Base-by-base conservation (phyloP, 108 stramenopile genomes). In the Fragilaria crotonensis region DNA sequence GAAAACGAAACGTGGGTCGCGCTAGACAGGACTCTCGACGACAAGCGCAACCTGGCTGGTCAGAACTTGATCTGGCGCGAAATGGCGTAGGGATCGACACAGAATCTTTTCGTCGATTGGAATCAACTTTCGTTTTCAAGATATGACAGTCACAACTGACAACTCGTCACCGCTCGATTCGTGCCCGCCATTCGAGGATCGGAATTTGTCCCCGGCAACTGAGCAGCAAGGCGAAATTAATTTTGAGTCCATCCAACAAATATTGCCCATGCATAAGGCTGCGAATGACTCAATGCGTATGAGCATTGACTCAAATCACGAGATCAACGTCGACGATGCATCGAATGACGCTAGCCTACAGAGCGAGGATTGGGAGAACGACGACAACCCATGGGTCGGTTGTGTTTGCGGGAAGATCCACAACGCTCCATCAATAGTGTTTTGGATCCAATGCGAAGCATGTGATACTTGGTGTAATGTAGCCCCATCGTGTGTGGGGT, bases 401-500 rank as follows among this genome's bases (percentile, higher is more conserved):
- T 89, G 87, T 49, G 78, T 85, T 18, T 89, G 87, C 48, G 83
- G 83, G 14, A 57, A 68, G 21, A 78, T 68, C 11, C 87, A 88
- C 49, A 49, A 55, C 0, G 33, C 52, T 28, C 76, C 63, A 11
- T 49, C 56, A 5, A 20, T 54, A 48, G 76, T 84, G 7, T 89
- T 83, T 70, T 89, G 88, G 88, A 57, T 89, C 3, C 88, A 84
- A 62, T 89, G 88, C 56, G 84, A 83, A 36, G 55, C 28, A 5
- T 89, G 88, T 58, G 71, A 73, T 19, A 54, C 88, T 30, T 89
- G 88, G 88, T 78, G 77, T 59, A 78, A 85, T 58, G 79, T 76
- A 21, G 60, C 78, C 0, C 48, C 33, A 27, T 57, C 66, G 45
- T 89, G 88, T 46, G 74, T 85, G 41, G 88, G 88, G 1, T 85